Evolutionary conservation across 306 rosid species (phyloP).

Genomic region (Senna siamea): DNA sequence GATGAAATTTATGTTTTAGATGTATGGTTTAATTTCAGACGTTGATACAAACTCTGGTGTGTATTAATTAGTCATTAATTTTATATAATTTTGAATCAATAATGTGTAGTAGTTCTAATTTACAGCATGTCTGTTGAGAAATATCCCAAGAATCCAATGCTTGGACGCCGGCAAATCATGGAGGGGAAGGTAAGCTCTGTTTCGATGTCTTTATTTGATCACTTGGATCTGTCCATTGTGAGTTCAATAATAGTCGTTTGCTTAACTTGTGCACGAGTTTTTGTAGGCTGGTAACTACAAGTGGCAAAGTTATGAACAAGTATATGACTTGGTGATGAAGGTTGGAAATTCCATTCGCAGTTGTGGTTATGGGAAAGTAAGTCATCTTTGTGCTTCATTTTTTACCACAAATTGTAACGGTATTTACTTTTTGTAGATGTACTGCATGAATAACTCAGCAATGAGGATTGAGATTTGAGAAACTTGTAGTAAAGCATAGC

Average conservation of each 20-base stretch:
- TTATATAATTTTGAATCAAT: no score
- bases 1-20: no score
- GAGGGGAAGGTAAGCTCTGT: slow-evolving; percentile 63
- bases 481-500: no score
- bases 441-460: no score
- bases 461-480: no score
- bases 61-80: no score
- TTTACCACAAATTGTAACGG: no score
- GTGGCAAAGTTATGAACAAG: slow-evolving; percentile 81
- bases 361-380: slow-evolving; percentile 70
- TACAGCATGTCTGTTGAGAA: slow-evolving; percentile 83
- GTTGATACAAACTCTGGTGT: no score
- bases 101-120: slow-evolving; percentile 4
- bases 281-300: slow-evolving; percentile 74
- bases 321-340: slow-evolving; percentile 73
- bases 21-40: no score
- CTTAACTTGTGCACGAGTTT: background rate
- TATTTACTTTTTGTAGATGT: no score
- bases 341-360: slow-evolving; percentile 79
- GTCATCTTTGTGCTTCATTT: no score
- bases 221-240: no score
- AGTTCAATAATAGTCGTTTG: slow-evolving; percentile 32
- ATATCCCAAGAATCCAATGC: slow-evolving; percentile 72
- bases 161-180: slow-evolving; percentile 72
- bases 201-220: background rate